Evolutionary conservation across 1,284 basidiomycete genomes (phyloP), one percentile per base, ranked within the genome.

Genomic region (Cutaneotrichosporon sp.): DNA sequence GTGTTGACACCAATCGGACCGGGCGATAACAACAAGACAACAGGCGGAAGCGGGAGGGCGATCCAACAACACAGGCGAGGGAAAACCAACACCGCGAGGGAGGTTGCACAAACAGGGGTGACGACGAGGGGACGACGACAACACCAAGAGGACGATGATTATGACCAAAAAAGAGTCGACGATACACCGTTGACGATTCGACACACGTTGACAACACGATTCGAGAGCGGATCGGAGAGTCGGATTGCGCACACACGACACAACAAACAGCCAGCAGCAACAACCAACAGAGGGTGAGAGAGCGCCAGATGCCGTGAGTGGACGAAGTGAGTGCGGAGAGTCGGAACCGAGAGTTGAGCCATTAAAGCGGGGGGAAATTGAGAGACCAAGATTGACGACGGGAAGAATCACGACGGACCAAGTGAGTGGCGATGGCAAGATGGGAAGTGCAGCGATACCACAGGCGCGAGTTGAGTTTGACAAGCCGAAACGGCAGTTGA

Each of bases 261-360:
- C 42, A 58, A 58, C 42, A 58, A 58, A 38, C 56, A 46, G 51
- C 31, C 40, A 49, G 56, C 42, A 58, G n/a, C 57, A 57, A 18
- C 42, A 58, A 34, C 57, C 57, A 46, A 58, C 42, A 49, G 31
- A 42, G 31, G 14, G 57, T 56, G 16, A 56, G 55, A 56, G 22
- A 31, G 38, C 26, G 55, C 55, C 55, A 56, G 38, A 36, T 38
- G 38, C 55, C 22, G 22, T 6, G 9, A 56, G 38, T 42, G 22
- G n/a, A 26, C 2, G 16, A 21, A 46, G 55, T 56, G 55, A 56
- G 55, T 56, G 55, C 38, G 36, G 21, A 58, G 31, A 40, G 56
- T 30, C 46, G 42, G 46, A 31, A 53, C 51, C 51, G 51, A 32
- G 51, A 53, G 31, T 34, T 53, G 51, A 53, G 50, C 50, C 50